A percentile compares a stretch with the other conserved stretches of the same genome.
Evolutionary conservation across 2,329 filamentous ascomycete species (phyloP).

Genomic region (Aphanocladium album): DNA sequence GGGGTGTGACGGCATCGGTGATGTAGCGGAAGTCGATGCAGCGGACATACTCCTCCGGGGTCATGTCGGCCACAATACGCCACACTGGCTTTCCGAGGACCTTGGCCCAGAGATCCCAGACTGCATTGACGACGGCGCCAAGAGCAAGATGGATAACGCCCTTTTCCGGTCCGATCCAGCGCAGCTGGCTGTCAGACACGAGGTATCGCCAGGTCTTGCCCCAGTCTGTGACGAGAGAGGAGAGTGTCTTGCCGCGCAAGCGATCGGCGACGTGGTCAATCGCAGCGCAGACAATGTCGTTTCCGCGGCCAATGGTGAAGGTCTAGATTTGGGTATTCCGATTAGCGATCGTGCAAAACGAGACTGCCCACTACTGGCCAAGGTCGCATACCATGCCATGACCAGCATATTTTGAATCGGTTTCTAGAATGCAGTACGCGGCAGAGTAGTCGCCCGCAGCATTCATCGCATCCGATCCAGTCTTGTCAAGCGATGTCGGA

Average conservation of each 20-base stretch:
- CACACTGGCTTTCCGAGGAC: slow-evolving; percentile 80
- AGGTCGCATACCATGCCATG: slow-evolving; percentile 65
- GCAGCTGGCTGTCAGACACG: slow-evolving; percentile 84
- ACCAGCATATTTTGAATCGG: slow-evolving; percentile 64
- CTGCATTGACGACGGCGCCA: slow-evolving; percentile 81
- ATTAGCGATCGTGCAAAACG: not conserved
- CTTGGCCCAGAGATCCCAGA: slow-evolving; percentile 97
- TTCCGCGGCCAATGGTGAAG: slow-evolving; percentile 83
- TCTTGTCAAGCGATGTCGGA: slow-evolving; percentile 91
- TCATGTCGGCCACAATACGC: slow-evolving; percentile 87
- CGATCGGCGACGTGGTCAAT: slow-evolving; percentile 75
- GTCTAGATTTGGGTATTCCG: slow-evolving; percentile 24
- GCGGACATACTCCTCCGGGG: slow-evolving; percentile 75
- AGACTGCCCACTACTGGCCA: not conserved
- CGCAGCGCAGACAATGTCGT: slow-evolving; percentile 85
- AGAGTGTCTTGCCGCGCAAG: slow-evolving; percentile 68
- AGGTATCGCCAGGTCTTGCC: slow-evolving; percentile 86
- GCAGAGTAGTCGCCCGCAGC: slow-evolving; percentile 87
- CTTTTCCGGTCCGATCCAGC: slow-evolving; percentile 93
- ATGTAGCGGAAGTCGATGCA: slow-evolving; percentile 96
- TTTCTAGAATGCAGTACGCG: slow-evolving; percentile 89
- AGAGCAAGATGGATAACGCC: slow-evolving; percentile 90
- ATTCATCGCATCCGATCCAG: slow-evolving; percentile 97
- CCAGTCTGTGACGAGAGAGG: slow-evolving; percentile 74
- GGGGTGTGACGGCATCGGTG: slow-evolving; percentile 83